Percentiles rank a stretch among this genome's conserved stretches.
These are phyloP conservation scores for Barnettozyma siamensis DNA, from an alignment of 805 yeast genomes.

Conservation along the genomic window DNA sequence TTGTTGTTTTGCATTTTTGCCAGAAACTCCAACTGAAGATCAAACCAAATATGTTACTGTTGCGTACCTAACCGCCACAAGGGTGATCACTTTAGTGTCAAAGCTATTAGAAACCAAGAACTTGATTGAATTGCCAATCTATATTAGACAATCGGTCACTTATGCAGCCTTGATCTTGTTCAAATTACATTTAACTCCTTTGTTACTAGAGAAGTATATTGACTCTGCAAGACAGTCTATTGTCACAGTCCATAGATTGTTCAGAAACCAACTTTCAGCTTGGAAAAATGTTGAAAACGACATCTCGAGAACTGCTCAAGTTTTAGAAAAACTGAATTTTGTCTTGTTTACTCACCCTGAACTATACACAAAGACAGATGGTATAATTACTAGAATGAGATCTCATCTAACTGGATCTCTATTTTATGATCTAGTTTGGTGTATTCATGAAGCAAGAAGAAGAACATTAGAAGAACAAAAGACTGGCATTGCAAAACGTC, in stretches of 20 bases:
- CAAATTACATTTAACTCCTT: slow-evolving; percentile 74
- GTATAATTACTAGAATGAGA: slow-evolving; percentile 81
- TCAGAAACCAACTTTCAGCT: slow-evolving; percentile 80
- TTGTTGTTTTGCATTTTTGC: slow-evolving; percentile 83
- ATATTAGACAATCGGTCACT: slow-evolving; percentile 79
- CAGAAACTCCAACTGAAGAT: slow-evolving; percentile 85
- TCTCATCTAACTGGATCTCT: slow-evolving; percentile 88
- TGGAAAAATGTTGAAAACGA: slow-evolving; percentile 87
- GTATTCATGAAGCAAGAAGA: slow-evolving; percentile 89
- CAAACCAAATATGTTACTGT: slow-evolving; percentile 78
- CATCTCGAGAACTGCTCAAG: slow-evolving; percentile 85
- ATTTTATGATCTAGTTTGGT: slow-evolving; percentile 89
- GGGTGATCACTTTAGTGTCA: slow-evolving; percentile 73
- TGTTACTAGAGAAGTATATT: slow-evolving; percentile 57
- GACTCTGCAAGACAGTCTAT: slow-evolving; percentile 90
- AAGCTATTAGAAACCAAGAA: slow-evolving; percentile 61
- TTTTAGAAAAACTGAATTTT: slow-evolving; percentile 80
- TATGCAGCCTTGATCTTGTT: slow-evolving; percentile 75
- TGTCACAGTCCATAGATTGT: slow-evolving; percentile 85
- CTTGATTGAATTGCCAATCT: slow-evolving; percentile 79
- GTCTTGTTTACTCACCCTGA: slow-evolving; percentile 86
- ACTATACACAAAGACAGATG: slow-evolving; percentile 62
- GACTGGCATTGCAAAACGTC: slow-evolving; percentile 24
- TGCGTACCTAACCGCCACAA: slow-evolving; percentile 76
- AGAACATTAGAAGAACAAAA: slow-evolving; percentile 42